These are phyloP conservation scores for Chlorophyllum brunneum DNA, from an alignment of 768 basidiomycete species.

Conservation along the genomic window DNA sequence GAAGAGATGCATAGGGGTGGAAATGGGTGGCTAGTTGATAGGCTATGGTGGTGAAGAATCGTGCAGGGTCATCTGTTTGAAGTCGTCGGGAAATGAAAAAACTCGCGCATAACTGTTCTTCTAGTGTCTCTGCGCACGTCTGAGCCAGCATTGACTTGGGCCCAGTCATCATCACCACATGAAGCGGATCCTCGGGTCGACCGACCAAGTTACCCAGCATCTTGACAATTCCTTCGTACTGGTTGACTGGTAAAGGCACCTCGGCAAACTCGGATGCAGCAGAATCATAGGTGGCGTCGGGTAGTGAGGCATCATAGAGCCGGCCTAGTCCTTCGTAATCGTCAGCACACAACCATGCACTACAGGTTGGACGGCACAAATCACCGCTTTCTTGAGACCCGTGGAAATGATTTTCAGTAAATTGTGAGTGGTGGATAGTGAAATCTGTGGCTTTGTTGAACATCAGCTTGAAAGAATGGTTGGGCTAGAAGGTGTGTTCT, in stretches of 20 bases:
- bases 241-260: background rate
- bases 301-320: background rate
- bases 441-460: too few relatives aligned
- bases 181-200: background rate
- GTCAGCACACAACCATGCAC: background rate
- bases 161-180: background rate
- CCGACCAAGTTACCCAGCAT: background rate
- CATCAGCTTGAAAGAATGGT: too few relatives aligned
- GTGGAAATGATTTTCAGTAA: background rate
- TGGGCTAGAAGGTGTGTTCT: too few relatives aligned
- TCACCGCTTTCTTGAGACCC: background rate
- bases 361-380: background rate
- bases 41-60: slow-evolving; percentile 1
- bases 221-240: background rate
- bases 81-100: background rate
- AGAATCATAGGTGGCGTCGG: background rate
- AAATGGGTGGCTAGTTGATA: background rate
- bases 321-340: background rate
- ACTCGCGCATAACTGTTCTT: background rate
- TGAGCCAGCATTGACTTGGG: background rate
- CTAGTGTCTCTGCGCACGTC: background rate
- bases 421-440: too few relatives aligned
- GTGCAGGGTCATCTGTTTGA: background rate
- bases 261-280: background rate
- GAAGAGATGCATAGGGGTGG: background rate